Evolutionary conservation across 176 grass and related monocot species (phyloP), one percentile per base, ranked within the genome.

Genomic region (Carex cristatella): DNA sequence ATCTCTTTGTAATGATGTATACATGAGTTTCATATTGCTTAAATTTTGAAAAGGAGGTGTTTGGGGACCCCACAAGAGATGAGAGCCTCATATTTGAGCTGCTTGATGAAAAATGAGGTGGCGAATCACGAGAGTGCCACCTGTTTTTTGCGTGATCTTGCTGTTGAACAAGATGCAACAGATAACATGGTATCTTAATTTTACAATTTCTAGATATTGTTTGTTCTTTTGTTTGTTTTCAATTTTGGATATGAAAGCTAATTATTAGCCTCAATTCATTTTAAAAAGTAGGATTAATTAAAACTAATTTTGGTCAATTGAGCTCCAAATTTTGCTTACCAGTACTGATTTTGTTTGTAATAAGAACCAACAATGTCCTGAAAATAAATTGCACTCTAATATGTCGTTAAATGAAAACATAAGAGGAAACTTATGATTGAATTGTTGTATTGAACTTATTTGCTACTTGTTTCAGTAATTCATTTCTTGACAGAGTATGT

Each of bases 51-150:
- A 40, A 97, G 95, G 95, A 98, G 63, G 91, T 92, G 12, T 86
- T 95, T 62, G 88, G 86, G 27, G 95, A 98, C 28, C 88, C 95
- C 0, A 28, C 76, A 54, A 89, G 95, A 83, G 95, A 98, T 65
- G 93, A 98, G 90, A 95, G 93, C 86, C 76, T 94, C 63, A 90
- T 98, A 85, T 86, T 98, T 89, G 93, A 98, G 89, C 88, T 98
- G 23, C 23, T 23, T 23, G 23, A 23, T 23, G 23, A 23, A 23
- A 23, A 23, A 23, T 23, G 23, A 23, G 23, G 23, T 23, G 23
- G 23, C 23, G 23, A 23, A 23, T 23, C 23, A 23, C 23, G 23
- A 23, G 23, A 23, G 23, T 23, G 23, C 23, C 23, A 23, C 23
- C 23, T 23, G 23, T 23, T 23, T 23, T 83, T 84, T 98, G 12